Conservation (phyloP, 2,329 filamentous ascomycete genomes). For the Aspergillus fumigatiaffinis region DNA sequence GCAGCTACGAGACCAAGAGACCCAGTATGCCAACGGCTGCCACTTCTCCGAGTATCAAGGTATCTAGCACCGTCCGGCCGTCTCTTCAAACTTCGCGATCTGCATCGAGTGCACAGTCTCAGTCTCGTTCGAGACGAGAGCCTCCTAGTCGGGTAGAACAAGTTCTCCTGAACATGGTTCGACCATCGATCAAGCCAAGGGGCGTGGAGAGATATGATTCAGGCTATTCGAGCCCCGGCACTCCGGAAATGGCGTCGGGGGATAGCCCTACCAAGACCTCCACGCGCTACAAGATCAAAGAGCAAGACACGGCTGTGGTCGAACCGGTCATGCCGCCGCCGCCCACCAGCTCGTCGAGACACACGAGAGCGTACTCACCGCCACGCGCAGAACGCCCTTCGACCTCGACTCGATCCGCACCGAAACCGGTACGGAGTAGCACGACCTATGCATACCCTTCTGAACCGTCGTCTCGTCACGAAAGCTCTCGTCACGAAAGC, state of each 20-base stretch:
- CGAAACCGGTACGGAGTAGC: constrained; percentile 25
- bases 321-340: constrained; percentile 21
- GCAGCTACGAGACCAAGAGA: constrained; percentile 21
- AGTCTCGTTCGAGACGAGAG: constrained; percentile 28
- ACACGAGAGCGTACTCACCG: constrained; percentile 26
- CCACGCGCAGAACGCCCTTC: constrained; percentile 22
- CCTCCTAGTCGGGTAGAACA: constrained; percentile 26
- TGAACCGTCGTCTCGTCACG: constrained; percentile 21
- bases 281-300: constrained; percentile 31
- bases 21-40: constrained; percentile 35
- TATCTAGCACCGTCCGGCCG: constrained; percentile 24
- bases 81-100: constrained; percentile 30
- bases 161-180: constrained; percentile 24
- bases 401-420: constrained; percentile 12
- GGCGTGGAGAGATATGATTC: constrained; percentile 39
- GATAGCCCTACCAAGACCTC: constrained; percentile 31
- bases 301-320: constrained; percentile 25
- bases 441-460: constrained; percentile 24
- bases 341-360: constrained; percentile 20
- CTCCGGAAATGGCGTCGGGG: constrained; percentile 36
- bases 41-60: constrained; percentile 31
- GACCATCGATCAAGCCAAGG: constrained; percentile 30
- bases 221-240: constrained; percentile 44
- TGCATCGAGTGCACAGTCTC: constrained; percentile 23
- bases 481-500: constrained; percentile 21